Evolutionary conservation across 176 grass and related monocot species (phyloP), one percentile per base, ranked within the genome.

Genomic region (Pontederia crassipes): DNA sequence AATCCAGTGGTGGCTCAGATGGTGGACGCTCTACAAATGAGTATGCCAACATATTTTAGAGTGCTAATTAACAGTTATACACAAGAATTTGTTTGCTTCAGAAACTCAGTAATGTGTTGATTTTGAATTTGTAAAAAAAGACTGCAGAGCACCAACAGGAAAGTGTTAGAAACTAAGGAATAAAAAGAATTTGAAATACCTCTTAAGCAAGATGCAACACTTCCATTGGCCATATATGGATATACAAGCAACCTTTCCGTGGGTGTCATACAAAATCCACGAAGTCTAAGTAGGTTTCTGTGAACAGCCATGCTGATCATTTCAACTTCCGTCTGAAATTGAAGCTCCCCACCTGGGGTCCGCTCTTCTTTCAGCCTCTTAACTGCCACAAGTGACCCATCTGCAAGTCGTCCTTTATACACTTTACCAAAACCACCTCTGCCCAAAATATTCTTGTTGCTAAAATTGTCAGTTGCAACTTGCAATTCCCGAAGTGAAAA

Each of bases 291-390:
- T 15, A 59, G 57, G 26, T 59, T 59, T 5, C 57, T 20, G 18
- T 59, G 57, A 12, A 59, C 57, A 59, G 57, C 57, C 57, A 59
- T 13, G 20, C 57, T 59, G 28, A 59, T 59, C 57, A 59, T 59
- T 28, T 59, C 57, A 14, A 59, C 57, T 59, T 59, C 57, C 1
- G 57, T 59, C 29, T 59, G 57, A 59, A 59, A 59, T 28, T 59
- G 57, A 59, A 59, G 57, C 57, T 59, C 57, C 12, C 57, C 57
- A 29, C 57, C 57, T 32, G 57, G 57, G 57, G 57, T 59, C 3
- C 57, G 57, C 29, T 59, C 57, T 59, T 59, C 57, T 59, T 59
- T 59, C 29, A 59, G 20, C 57, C 57, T 59, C 57, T 59, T 59
- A 28, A 59, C 57, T 28, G 57, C 57, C 29, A 59, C 57, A 32